A percentile compares a stretch with the other conserved stretches of the same genome.
These are phyloP conservation scores for Leccinellum rugosiceps DNA, from an alignment of 768 basidiomycete species.

Conservation along the genomic window DNA sequence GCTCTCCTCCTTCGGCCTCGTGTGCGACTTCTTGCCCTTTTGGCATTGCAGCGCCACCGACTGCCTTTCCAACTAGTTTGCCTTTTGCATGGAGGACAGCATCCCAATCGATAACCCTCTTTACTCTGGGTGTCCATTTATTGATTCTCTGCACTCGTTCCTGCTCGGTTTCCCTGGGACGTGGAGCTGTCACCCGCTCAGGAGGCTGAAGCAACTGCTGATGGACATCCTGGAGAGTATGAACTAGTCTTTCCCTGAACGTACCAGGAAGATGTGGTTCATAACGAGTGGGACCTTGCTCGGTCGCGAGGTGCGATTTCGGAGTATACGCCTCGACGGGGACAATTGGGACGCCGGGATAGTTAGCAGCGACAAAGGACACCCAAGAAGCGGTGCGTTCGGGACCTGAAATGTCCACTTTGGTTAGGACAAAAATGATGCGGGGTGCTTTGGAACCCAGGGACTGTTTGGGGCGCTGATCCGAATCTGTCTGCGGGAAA, in stretches of 20 bases:
- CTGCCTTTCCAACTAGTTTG: conserved; percentile 41
- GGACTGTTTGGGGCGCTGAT: conserved; percentile 31
- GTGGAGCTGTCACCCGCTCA: conserved; percentile 42
- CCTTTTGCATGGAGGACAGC: conserved; percentile 45
- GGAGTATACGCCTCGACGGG: conserved; percentile 75
- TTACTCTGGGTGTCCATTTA: conserved; percentile 66
- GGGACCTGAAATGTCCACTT: conserved; percentile 81
- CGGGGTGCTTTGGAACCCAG: conserved; percentile 22
- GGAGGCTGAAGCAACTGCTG: conserved; percentile 67
- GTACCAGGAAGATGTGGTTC: conserved; percentile 67
- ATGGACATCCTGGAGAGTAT: conserved; percentile 65
- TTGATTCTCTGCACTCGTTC: conserved; percentile 45
- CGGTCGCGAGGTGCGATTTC: conserved; percentile 32
- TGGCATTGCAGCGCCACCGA: conserved; percentile 43
- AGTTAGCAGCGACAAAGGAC: conserved; percentile 48
- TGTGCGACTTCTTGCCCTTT: conserved; percentile 6
- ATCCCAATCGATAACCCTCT: conserved; percentile 72
- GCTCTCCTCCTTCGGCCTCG: conserved; percentile 11
- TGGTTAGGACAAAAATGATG: conserved; percentile 77
- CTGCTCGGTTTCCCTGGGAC: conserved; percentile 38
- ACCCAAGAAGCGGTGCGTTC: conserved; percentile 64
- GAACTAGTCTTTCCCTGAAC: conserved; percentile 63
- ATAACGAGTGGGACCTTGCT: conserved; percentile 46
- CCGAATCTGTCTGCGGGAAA: neutral
- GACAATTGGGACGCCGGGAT: conserved; percentile 60